Conservation (phyloP, 2,329 filamentous ascomycete genomes). For the Dryadomyces quercivorus region DNA sequence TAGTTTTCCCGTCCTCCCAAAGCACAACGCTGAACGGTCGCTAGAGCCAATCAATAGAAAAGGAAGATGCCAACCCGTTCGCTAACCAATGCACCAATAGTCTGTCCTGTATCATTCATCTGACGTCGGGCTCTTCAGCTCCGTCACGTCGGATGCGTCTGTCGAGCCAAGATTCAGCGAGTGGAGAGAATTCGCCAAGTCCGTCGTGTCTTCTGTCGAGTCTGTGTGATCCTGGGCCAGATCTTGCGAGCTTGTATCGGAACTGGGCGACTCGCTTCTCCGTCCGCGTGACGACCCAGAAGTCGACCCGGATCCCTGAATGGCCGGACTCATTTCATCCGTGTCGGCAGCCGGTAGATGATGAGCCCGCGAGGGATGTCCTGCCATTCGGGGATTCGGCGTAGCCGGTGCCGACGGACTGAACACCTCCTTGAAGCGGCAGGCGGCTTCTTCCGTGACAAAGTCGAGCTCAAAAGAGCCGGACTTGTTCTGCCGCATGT, state of each 20-base stretch:
- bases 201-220: background rate
- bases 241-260: background rate
- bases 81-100: no score
- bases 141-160: background rate
- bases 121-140: background rate
- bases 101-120: background rate
- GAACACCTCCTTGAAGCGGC: constrained; percentile 30
- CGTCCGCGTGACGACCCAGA: background rate
- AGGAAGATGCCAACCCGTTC: no score
- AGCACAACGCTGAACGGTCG: no score
- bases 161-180: background rate
- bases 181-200: background rate
- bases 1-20: no score
- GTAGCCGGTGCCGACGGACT: constrained; percentile 8
- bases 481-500: constrained; percentile 34
- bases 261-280: background rate
- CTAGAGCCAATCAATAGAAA: no score
- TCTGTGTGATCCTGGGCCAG: background rate
- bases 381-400: background rate
- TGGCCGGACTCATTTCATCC: background rate
- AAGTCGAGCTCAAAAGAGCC: constrained; percentile 42
- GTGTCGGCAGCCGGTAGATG: background rate
- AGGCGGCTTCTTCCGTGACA: constrained; percentile 26
- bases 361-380: background rate
- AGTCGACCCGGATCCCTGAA: background rate